phyloP scores from a whole-genome alignment of 306 rosid genomes.

The Dalbergia oliveri region DNA sequence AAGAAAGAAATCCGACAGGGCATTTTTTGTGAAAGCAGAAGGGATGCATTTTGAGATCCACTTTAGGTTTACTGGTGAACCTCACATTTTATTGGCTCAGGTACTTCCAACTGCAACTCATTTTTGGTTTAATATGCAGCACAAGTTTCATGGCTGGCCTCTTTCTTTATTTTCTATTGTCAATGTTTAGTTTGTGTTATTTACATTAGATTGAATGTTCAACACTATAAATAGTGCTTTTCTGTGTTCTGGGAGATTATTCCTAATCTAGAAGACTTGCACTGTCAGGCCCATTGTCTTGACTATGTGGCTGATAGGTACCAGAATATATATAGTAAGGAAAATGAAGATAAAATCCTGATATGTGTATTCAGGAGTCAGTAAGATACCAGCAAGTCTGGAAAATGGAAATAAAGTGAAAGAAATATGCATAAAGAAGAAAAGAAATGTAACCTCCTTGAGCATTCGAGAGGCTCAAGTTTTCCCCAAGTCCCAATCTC shows the following conservation, averaged over 20 bases:
- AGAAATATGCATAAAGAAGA: too few species aligned
- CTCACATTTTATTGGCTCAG: slow-evolving; percentile 84
- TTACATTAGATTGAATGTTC: neutral
- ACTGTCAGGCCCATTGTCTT: neutral
- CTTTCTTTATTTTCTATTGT: slow-evolving; percentile 18
- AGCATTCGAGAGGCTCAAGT: neutral
- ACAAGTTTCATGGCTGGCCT: neutral
- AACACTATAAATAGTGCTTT: neutral
- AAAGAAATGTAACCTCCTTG: too few species aligned
- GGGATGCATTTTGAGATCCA: slow-evolving; percentile 77
- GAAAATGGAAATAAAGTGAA: too few species aligned
- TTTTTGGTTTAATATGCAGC: slow-evolving; percentile 10
- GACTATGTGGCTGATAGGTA: too few species aligned
- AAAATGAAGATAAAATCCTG: too few species aligned
- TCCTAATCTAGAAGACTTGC: neutral
- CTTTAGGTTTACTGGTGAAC: slow-evolving; percentile 68
- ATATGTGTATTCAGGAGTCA: too few species aligned
- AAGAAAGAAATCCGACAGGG: slow-evolving; percentile 57
- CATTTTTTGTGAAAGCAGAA: slow-evolving; percentile 62
- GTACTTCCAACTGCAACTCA: slow-evolving; percentile 50
- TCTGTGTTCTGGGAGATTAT: neutral
- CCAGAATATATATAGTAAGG: too few species aligned
- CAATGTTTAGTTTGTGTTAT: neutral
- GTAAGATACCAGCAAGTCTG: too few species aligned
- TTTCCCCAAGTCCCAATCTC: too few species aligned